Evolutionary conservation across 169 alveolate genomes (phyloP).

Genomic region (Eimeria acervulina): DNA sequence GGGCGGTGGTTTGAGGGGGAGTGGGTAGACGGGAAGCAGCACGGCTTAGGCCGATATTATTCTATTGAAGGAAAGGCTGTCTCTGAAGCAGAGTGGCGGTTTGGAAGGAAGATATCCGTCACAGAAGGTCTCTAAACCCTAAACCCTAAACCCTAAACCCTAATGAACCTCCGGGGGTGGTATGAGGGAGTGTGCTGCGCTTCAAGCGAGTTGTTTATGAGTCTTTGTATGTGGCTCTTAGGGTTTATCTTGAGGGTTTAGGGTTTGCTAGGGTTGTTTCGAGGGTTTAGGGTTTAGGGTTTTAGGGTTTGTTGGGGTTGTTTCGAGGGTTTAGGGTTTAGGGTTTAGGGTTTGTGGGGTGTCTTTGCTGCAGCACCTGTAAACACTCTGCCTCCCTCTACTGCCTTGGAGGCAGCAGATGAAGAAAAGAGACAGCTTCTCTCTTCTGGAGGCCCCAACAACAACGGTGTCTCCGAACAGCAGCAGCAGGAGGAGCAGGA

Average conservation of each 20-base stretch:
- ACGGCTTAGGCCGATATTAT: slow-evolving; percentile 38
- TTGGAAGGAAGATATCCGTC: background rate
- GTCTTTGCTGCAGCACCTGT: no score
- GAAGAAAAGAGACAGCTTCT: background rate
- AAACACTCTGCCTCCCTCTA: background rate
- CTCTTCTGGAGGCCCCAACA: background rate
- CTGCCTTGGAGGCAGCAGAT: background rate
- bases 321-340: no score
- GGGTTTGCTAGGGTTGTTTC: no score
- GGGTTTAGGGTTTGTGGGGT: no score
- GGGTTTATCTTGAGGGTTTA: no score
- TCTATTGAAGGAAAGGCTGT: background rate
- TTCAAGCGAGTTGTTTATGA: no score
- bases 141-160: no score
- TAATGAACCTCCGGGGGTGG: no score
- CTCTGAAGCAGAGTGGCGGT: background rate
- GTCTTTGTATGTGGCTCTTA: no score
- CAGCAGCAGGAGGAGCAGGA: background rate
- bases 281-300: no score
- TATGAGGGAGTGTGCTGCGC: no score
- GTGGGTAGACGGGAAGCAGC: slow-evolving; percentile 78
- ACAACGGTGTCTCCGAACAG: background rate
- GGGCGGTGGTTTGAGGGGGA: slow-evolving; percentile 60
- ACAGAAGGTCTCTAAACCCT: background rate
- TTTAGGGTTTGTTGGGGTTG: no score